Evolutionary conservation across 164 flowering plant genomes (phyloP), one percentile per base, ranked within the genome.

Genomic region (Platanus orientalis): DNA sequence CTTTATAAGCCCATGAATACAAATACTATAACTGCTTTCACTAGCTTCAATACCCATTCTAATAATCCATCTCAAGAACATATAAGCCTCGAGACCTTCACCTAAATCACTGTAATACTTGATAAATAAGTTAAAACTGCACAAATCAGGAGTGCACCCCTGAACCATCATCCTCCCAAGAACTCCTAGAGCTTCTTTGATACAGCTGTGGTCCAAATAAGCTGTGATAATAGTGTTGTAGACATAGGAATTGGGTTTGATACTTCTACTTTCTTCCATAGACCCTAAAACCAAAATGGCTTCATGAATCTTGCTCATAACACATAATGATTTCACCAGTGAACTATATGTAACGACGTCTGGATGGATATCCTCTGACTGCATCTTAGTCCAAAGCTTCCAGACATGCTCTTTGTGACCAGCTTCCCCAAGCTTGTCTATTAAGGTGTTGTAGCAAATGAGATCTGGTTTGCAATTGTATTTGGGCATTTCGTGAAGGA

Each of bases 61-160:
- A 47, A 26, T 28, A 69, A 71, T 71, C 52, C 32, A 32, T 21
- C 57, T 66, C 57, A 71, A 57, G 24, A 65, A 40, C 57, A 49
- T 29, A 61, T 66, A 65, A 36, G 69, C 74, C 26, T 56, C 48
- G 5, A 48, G 3, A 42, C 74, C 74, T 49, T 61, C 57, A 39
- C 74, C 74, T 32, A 65, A 27, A 55, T 71, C 67, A 62, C 74
- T 66, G 29, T 44, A 71, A 20, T 71, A 62, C 34, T 52, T 66
- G 57, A 65, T 57, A 24, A 71, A 61, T 60, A 71, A 44, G 67
- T 71, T 71, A 45, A 61, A 65, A 53, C 70, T 66, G 52, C 70
- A 61, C 29, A 62, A 65, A 71, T 71, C 74, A 6, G 70, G 63
- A 5, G 56, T n/a, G 49, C 61, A 42, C 57, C 67, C 74, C 2